phyloP scores from a whole-genome alignment of 2,329 filamentous ascomycete genomes.

The Botrytis pseudocinerea region DNA sequence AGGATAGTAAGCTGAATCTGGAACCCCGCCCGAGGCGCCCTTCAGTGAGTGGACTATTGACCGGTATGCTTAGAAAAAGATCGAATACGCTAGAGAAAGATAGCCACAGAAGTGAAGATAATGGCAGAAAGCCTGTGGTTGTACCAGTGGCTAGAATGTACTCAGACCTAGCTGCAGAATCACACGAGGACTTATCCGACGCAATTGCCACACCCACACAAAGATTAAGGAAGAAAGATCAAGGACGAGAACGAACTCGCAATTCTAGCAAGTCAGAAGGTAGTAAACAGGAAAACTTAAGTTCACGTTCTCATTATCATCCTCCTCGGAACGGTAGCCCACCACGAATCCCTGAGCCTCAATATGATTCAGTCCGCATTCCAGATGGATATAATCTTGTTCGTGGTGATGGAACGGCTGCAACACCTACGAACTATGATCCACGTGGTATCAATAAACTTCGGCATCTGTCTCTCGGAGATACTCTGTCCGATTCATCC shows the following conservation, averaged over 20 bases:
- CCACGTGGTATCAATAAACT: constrained; percentile 29
- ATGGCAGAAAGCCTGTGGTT: neutral
- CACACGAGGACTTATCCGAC: constrained; percentile 2
- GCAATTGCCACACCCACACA: neutral
- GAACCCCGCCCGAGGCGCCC: constrained; percentile 28
- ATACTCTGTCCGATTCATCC: constrained; percentile 24
- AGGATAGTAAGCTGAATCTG: constrained; percentile 19
- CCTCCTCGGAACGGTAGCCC: constrained; percentile 23
- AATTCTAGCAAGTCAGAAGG: neutral
- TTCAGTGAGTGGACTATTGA: constrained; percentile 35
- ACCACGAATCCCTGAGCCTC: constrained; percentile 31
- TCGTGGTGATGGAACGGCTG: constrained; percentile 35
- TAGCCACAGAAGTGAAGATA: constrained; percentile 7
- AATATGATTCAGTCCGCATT: constrained; percentile 40
- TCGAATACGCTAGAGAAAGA: constrained; percentile 31
- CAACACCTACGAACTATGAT: constrained; percentile 36
- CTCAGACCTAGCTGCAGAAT: constrained; percentile 30
- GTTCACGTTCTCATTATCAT: constrained; percentile 25
- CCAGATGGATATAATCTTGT: constrained; percentile 39
- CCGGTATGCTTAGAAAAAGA: constrained; percentile 33
- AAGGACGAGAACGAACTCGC: neutral
- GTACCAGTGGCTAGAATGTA: constrained; percentile 34
- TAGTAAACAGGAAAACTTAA: neutral
- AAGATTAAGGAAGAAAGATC: neutral
- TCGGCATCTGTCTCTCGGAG: constrained; percentile 22